Base-by-base conservation (phyloP, 164 flowering plant species). In the Chimonanthus salicifolius region DNA sequence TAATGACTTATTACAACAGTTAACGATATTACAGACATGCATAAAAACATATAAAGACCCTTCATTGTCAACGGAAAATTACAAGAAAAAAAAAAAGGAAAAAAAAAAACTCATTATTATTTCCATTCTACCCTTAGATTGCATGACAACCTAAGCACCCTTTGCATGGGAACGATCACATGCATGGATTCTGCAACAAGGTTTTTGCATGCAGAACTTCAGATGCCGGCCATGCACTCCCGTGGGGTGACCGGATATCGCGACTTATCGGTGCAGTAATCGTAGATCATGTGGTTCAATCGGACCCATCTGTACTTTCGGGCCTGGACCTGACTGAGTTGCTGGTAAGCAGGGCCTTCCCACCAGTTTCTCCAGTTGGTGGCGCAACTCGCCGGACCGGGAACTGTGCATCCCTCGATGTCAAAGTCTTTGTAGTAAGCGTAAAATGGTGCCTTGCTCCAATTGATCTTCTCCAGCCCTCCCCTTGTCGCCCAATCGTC, bases 401-500 rank as follows among this genome's bases (percentile, higher is more conserved):
- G 96, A 7, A 87, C 85, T 0, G 86, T 79, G 72, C 98, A 93
- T 0, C 93, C 98, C n/a, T 94, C 98, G 4, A 90, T 89, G 80
- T 92, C 95, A 64, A 92, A 94, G 76, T 92, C 97, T 72, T 80
- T 92, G 86, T 91, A 92, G 78, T 88, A 91, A 2, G 98, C 89
- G 44, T 75, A 83, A 83, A 94, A 94, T 1, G 98, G 98, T 11
- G 97, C 97, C 72, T 88, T 91, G 79, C 84, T 83, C 98, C 98
- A 94, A 73, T 94, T 81, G 7, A 90, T 94, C 75, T 94, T 94
- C 82, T 94, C 97, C 0, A 91, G 70, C n/a, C 98, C 98, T 2
- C 97, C 98, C 45, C 97, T 84, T 10, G 98, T 94, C 1, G 98
- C 98, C 98, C 98, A 94, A 47, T 92, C 90, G 62, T 94, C 98